phyloP scores from a whole-genome alignment of 176 grass and related monocot species.

The Otatea glauca region DNA sequence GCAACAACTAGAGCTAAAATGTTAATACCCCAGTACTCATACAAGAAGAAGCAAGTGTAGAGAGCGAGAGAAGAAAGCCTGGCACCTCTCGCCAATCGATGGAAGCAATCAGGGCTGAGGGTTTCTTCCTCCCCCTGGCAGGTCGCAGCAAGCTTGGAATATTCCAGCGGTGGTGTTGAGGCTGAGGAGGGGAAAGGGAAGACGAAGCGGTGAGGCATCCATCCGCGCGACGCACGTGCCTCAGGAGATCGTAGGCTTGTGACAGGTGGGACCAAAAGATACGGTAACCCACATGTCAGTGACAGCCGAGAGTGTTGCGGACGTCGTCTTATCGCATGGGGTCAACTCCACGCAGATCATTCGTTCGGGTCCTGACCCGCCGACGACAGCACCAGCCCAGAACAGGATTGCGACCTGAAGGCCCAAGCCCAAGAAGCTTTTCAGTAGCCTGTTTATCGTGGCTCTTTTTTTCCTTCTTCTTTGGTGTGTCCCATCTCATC shows the following conservation, averaged over 20 bases:
- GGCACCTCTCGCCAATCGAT: not conserved
- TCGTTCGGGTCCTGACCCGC: not conserved
- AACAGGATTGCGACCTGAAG: too few relatives aligned
- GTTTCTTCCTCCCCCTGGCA: not conserved
- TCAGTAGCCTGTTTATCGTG: too few relatives aligned
- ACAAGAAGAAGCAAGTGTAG: not conserved
- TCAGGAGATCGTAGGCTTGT: accelerated
- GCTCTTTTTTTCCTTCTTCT: too few relatives aligned
- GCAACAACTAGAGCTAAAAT: not conserved
- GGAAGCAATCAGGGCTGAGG: constrained; percentile 6
- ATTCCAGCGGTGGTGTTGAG: constrained; percentile 10
- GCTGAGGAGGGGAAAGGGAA: constrained; percentile 16
- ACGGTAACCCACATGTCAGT: not conserved
- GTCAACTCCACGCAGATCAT: not conserved
- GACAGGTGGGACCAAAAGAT: accelerated
- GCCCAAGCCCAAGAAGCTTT: too few relatives aligned
- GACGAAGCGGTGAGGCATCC: constrained; percentile 35
- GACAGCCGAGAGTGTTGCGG: accelerated
- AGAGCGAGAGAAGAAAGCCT: not conserved
- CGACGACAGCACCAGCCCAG: too few relatives aligned
- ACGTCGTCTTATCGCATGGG: not conserved
- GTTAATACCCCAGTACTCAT: not conserved
- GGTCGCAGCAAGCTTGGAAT: constrained; percentile 43
- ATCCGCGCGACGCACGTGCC: not conserved
- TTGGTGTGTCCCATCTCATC: too few relatives aligned